These are phyloP conservation scores for Penicillium sp. DNA, from an alignment of 2,329 filamentous ascomycete species.

Conservation along the genomic window DNA sequence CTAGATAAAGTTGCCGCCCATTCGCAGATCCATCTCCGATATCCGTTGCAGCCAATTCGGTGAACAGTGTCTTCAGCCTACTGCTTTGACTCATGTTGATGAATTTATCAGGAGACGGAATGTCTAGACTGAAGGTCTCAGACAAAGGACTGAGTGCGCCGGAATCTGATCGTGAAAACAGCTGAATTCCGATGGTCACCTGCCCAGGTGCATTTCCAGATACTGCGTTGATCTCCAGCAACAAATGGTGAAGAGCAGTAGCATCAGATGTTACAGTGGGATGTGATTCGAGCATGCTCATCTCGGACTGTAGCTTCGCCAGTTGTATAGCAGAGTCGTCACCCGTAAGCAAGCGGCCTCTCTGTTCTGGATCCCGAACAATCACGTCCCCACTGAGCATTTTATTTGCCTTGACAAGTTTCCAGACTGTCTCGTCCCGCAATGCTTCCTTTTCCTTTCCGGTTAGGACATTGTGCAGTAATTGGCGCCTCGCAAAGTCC, in stretches of 20 bases:
- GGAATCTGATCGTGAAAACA: conserved; percentile 69
- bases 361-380: conserved; percentile 80
- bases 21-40: conserved; percentile 60
- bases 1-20: conserved; percentile 74
- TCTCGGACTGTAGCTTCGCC: conserved; percentile 86
- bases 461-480: conserved; percentile 92
- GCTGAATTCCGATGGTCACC: conserved; percentile 71
- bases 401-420: conserved; percentile 90
- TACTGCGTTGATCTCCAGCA: conserved; percentile 81
- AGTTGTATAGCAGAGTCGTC: conserved; percentile 92
- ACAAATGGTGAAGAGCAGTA: conserved; percentile 71
- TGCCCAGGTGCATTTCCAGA: conserved; percentile 73
- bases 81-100: conserved; percentile 63
- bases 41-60: conserved; percentile 77
- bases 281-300: conserved; percentile 88
- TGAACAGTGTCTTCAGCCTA: conserved; percentile 80
- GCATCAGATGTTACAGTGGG: conserved; percentile 67
- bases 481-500: conserved; percentile 80
- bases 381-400: conserved; percentile 91
- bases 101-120: conserved; percentile 71
- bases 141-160: conserved; percentile 67
- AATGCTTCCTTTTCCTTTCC: conserved; percentile 75
- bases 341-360: conserved; percentile 81
- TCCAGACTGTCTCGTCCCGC: conserved; percentile 91
- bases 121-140: conserved; percentile 77